Evolutionary conservation across 345 rosid species (phyloP), one percentile per base, ranked within the genome.

Genomic region (Euclidium syriacum): DNA sequence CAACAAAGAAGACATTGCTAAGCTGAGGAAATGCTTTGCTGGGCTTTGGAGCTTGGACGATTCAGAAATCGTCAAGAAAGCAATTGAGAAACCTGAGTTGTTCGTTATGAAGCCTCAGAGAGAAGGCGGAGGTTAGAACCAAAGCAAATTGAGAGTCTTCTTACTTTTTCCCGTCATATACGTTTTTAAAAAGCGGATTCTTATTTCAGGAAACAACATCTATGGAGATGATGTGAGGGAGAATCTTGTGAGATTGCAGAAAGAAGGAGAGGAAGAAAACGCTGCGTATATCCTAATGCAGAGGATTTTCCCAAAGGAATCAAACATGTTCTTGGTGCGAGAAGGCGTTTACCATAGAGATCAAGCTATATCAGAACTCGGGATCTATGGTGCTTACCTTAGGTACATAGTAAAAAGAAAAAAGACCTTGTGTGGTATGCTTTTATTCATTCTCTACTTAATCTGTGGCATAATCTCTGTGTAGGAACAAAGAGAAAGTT

Each of bases 241-340:
- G 62, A 77, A 80, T 72, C 98, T 95, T 71, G 35, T 76, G 62
- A 81, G 82, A 53, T 58, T 95, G 78, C 84, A 75, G 52, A 76
- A 68, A 70, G 91, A 81, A 62, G 85, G 83, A 40, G 59, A 69
- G 2, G 86, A 83, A 61, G 89, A 82, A 75, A 80, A 81, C 54
- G 96, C 98, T 30, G 96, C 98, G 3, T 95, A 90, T 68, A 90
- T 95, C 67, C 91, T 95, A 26, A 95, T 90, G 99, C 98, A 95
- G 74, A 85, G 96, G 68, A 95, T 90, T 59, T 90, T 95, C 75
- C 99, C 99, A 2, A 49, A 77, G 6, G 80, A 64, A 41, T 85
- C 82, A 27, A 82, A 70, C 5, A 74, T 88, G 46, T 64, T 73
- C 77, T 77, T 90, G 78, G 66, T 95, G 68, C 91, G 92, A 12